Conservation (phyloP, 306 rosid species). For the Quercus parvula region DNA sequence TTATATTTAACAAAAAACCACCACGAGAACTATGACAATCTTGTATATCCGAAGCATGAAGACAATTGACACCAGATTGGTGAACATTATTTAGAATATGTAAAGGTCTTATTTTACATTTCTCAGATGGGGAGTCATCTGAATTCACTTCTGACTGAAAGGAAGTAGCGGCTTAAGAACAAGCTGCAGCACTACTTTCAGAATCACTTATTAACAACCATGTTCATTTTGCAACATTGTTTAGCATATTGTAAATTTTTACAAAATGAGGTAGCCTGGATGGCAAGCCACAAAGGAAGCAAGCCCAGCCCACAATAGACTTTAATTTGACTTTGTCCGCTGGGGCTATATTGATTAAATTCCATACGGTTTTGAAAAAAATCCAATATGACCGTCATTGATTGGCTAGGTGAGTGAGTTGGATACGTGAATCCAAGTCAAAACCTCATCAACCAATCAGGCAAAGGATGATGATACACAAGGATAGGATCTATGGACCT, state of each 20-base stretch:
- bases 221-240: conserved; percentile 22
- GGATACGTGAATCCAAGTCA: neutral
- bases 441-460: conserved; percentile 12
- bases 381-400: neutral
- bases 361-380: neutral
- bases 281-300: no score
- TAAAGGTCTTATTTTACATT: conserved; percentile 63
- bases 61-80: conserved; percentile 95
- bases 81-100: conserved; percentile 54
- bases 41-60: conserved; percentile 65
- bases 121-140: conserved; percentile 39
- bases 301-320: no score
- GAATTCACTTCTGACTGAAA: conserved; percentile 28
- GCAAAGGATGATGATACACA: neutral
- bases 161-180: conserved; percentile 37
- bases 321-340: no score
- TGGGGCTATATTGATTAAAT: no score
- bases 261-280: neutral
- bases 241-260: conserved; percentile 10
- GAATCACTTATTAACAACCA: conserved; percentile 32
- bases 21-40: conserved; percentile 27
- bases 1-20: conserved; percentile 43
- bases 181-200: conserved; percentile 23
- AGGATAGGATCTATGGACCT: conserved; percentile 5
- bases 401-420: neutral